Evolutionary conservation across 2,329 filamentous ascomycete genomes (phyloP).

Genomic region (Colletotrichum falcatum): DNA sequence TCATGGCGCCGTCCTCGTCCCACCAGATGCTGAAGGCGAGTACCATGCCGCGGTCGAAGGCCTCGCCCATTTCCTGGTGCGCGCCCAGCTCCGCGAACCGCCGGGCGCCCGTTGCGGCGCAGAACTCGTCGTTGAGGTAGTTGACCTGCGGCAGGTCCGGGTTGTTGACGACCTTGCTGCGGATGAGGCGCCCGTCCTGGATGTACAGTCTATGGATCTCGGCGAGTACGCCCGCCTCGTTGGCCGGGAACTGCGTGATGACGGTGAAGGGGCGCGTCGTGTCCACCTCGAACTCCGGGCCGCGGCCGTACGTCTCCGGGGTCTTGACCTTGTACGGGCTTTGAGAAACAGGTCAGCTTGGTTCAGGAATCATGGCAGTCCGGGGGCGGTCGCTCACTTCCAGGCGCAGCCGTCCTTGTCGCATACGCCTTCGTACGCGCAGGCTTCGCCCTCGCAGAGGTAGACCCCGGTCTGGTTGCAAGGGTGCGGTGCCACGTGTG

Average conservation of each 20-base stretch:
- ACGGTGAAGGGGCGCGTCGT: conserved; percentile 57
- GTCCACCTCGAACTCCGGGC: conserved; percentile 49
- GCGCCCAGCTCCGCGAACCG: conserved; percentile 54
- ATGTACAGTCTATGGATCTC: conserved; percentile 63
- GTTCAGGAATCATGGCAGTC: background rate
- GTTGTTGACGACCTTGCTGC: conserved; percentile 53
- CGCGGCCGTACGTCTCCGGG: conserved; percentile 50
- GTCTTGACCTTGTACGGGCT: conserved; percentile 48
- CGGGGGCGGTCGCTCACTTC: conserved; percentile 45
- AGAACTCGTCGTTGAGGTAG: conserved; percentile 53
- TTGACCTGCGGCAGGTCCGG: conserved; percentile 49
- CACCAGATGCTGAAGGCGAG: conserved; percentile 65
- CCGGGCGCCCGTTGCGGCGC: conserved; percentile 48
- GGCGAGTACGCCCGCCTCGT: conserved; percentile 51
- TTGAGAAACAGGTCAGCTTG: background rate
- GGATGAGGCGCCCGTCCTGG: conserved; percentile 61
- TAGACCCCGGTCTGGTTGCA: conserved; percentile 60
- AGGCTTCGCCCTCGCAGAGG: conserved; percentile 57
- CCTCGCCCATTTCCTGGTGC: conserved; percentile 58
- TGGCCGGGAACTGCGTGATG: conserved; percentile 62
- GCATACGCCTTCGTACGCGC: conserved; percentile 54
- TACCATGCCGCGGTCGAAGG: conserved; percentile 62
- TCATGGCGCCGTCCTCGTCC: conserved; percentile 63
- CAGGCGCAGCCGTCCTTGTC: conserved; percentile 59
- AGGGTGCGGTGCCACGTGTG: conserved; percentile 60